Percentiles rank a stretch among this genome's conserved stretches.
Evolutionary conservation across 345 rosid genomes (phyloP).

Genomic region (Camelina sativa): DNA sequence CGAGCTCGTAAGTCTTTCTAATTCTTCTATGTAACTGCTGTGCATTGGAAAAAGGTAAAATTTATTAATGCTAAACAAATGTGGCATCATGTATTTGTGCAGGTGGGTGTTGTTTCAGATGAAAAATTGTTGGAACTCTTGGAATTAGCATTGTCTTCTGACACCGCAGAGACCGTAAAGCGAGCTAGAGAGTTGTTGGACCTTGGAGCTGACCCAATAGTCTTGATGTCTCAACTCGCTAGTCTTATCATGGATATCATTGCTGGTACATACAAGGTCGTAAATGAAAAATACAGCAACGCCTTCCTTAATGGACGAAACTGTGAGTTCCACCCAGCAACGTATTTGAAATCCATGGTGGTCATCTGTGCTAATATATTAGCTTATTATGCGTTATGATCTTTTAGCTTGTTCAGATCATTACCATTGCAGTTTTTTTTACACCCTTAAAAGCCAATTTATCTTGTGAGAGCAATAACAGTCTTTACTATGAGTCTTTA

Average conservation of each 20-base stretch:
- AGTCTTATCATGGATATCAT: conserved; percentile 97
- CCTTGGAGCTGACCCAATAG: conserved; percentile 91
- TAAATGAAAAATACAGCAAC: conserved; percentile 53
- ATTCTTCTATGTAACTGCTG: conserved; percentile 5
- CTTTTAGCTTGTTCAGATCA: conserved; percentile 6
- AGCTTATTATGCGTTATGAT: not conserved
- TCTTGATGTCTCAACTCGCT: conserved; percentile 96
- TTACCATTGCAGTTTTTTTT: not conserved
- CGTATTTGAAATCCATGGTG: conserved; percentile 9
- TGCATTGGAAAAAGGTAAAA: not conserved
- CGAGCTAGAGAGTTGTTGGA: conserved; percentile 93
- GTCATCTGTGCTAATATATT: not conserved
- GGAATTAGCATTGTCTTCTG: conserved; percentile 94
- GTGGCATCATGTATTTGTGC: conserved; percentile 25
- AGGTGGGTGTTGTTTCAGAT: conserved; percentile 98
- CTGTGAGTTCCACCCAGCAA: conserved; percentile 62
- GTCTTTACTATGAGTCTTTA: not conserved
- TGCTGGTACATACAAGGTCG: conserved; percentile 77
- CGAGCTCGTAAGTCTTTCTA: conserved; percentile 82
- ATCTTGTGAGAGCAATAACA: conserved; percentile 1
- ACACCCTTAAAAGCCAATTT: too few relatives aligned
- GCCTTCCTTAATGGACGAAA: conserved; percentile 64
- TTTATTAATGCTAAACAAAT: not conserved
- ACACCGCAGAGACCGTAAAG: conserved; percentile 93
- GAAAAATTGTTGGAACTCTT: conserved; percentile 89